phyloP scores from a whole-genome alignment of 768 basidiomycete species.

The Podaxis rugospora region DNA sequence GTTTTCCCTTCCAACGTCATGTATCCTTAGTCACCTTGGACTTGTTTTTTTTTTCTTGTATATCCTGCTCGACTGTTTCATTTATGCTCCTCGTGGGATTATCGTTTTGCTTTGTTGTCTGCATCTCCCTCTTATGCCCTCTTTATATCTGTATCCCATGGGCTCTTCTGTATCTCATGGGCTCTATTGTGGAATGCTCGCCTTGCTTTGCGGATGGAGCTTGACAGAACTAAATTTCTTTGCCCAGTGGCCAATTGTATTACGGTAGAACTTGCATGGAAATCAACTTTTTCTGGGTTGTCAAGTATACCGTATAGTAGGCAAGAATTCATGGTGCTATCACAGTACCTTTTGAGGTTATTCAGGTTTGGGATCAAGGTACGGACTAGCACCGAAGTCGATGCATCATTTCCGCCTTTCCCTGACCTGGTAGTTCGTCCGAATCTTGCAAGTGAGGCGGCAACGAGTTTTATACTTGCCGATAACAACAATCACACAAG shows the following conservation, averaged over 20 bases:
- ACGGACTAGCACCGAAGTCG: background rate
- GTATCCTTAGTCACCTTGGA: constrained; percentile 56
- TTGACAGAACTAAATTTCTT: background rate
- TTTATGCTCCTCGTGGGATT: constrained; percentile 12
- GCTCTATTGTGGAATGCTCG: constrained; percentile 17
- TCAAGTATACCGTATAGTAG: background rate
- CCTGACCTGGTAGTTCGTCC: background rate
- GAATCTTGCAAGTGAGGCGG: background rate
- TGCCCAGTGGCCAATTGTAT: background rate
- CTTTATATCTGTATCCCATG: constrained; percentile 14
- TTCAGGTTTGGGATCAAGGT: background rate
- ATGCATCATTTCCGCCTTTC: background rate
- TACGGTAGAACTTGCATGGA: constrained; percentile 7
- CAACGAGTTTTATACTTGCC: background rate
- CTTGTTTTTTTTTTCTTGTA: background rate
- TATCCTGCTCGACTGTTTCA: constrained; percentile 9
- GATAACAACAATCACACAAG: too few relatives aligned
- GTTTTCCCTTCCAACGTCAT: constrained; percentile 80
- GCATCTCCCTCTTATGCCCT: constrained; percentile 15
- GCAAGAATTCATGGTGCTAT: background rate
- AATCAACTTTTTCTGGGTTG: background rate
- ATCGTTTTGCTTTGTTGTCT: constrained; percentile 25
- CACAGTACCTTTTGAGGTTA: background rate
- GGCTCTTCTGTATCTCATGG: constrained; percentile 16
- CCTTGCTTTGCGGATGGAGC: constrained; percentile 8